Conservation (phyloP, 2,329 filamentous ascomycete species). For the Phialophora expanda region DNA sequence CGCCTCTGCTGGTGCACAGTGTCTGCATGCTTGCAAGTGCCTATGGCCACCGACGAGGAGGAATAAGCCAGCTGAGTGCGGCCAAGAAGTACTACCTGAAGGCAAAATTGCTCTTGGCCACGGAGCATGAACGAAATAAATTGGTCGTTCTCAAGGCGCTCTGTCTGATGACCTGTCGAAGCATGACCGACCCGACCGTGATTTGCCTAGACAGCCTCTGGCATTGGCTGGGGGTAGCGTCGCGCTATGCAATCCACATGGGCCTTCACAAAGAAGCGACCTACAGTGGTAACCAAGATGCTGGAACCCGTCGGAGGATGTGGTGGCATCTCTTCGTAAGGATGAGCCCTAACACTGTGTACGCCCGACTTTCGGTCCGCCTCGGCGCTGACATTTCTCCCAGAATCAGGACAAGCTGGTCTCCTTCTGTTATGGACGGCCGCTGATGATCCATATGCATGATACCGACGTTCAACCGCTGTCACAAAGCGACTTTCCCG, state of each 20-base stretch:
- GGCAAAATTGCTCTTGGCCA: constrained; percentile 22
- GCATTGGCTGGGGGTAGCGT: no score
- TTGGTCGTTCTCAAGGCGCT: constrained; percentile 4
- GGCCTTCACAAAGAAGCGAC: constrained; percentile 14
- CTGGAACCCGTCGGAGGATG: constrained; percentile 26
- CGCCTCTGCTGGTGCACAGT: constrained; percentile 23
- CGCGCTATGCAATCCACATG: no score
- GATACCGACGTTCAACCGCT: constrained; percentile 27
- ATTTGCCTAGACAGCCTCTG: no score
- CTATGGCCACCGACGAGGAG: constrained; percentile 25
- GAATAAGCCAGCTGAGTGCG: constrained; percentile 24
- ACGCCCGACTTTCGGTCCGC: constrained; percentile 12
- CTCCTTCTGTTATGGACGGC: constrained; percentile 29
- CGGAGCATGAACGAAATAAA: constrained; percentile 27
- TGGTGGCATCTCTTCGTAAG: constrained; percentile 31
- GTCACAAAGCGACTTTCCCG: constrained; percentile 26
- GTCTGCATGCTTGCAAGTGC: constrained; percentile 25
- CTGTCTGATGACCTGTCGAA: no score
- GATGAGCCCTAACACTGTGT: background rate
- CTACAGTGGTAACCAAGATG: constrained; percentile 22
- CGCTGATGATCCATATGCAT: constrained; percentile 21
- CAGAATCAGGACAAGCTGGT: constrained; percentile 29
- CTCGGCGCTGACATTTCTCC: constrained; percentile 22
- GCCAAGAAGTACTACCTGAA: constrained; percentile 27
- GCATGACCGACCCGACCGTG: no score